phyloP scores from a whole-genome alignment of 2,329 filamentous ascomycete genomes.

The Trichoderma lentiforme region DNA sequence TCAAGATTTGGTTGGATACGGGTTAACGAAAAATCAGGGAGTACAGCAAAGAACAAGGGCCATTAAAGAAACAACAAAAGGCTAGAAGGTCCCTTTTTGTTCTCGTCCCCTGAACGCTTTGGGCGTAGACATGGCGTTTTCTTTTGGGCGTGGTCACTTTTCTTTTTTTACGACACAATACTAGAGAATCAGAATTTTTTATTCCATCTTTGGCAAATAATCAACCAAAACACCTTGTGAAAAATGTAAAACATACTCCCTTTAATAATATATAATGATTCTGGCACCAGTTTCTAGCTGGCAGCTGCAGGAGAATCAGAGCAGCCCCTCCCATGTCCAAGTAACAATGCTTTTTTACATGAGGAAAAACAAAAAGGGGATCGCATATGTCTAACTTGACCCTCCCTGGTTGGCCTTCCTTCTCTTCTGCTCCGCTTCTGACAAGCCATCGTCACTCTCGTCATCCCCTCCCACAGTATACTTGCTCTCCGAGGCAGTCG shows the following conservation, averaged over 20 bases:
- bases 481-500: conserved; percentile 42
- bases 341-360: background rate
- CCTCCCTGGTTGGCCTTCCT: background rate
- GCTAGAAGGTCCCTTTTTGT: background rate
- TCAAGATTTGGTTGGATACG: conserved; percentile 15
- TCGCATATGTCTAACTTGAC: background rate
- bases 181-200: conserved; percentile 9
- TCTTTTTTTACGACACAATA: background rate
- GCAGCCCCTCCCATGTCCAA: background rate
- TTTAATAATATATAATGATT: background rate
- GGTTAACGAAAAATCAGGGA: conserved; percentile 7
- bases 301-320: background rate
- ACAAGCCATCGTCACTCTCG: conserved; percentile 48
- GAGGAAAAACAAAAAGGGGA: background rate
- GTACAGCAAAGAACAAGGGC: background rate
- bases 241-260: background rate
- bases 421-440: conserved; percentile 35
- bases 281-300: background rate
- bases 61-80: background rate
- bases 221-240: background rate
- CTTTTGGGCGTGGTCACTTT: background rate
- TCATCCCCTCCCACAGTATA: conserved; percentile 58
- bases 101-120: background rate
- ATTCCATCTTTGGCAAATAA: background rate
- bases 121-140: conserved; percentile 13